These are phyloP conservation scores for Solanum corneliomulleri DNA, from an alignment of 257 asterid species.

Conservation along the genomic window DNA sequence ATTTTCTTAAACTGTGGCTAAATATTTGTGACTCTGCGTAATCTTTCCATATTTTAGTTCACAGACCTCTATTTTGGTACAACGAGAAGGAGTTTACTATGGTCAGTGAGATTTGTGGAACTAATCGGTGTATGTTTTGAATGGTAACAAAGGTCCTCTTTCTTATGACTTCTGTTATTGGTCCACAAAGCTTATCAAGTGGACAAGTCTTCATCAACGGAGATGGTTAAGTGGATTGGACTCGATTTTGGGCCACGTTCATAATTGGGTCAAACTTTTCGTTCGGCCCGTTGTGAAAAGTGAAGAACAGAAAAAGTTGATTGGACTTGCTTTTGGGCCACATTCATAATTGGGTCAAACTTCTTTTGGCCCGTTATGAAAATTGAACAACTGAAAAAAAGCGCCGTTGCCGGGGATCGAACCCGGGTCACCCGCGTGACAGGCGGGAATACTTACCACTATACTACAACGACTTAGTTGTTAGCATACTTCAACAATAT, in stretches of 20 bases:
- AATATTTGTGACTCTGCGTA: too few species aligned
- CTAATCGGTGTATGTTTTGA: too few species aligned
- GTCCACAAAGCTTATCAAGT: too few species aligned
- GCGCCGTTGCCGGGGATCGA: conserved; percentile 95
- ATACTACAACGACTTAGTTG: not conserved
- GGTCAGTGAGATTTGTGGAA: too few species aligned
- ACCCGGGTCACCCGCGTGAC: conserved; percentile 97
- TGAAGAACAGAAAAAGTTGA: not conserved
- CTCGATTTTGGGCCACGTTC: not conserved
- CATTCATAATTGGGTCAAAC: not conserved
- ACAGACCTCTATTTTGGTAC: too few species aligned
- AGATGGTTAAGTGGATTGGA: not conserved
- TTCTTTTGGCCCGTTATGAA: not conserved
- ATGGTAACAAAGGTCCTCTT: too few species aligned
- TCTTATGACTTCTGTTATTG: too few species aligned
- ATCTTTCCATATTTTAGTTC: too few species aligned
- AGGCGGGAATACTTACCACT: conserved; percentile 98
- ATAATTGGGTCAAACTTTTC: not conserved
- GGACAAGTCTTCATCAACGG: too few species aligned
- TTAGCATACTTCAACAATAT: not conserved
- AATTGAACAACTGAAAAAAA: not conserved
- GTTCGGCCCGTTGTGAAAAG: not conserved
- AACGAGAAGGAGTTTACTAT: too few species aligned
- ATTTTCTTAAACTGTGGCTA: too few species aligned
- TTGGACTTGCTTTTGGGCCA: not conserved